Evolutionary conservation across 495 filamentous ascomycete species (phyloP), one percentile per base, ranked within the genome.

Genomic region (Aspergillus affinis): DNA sequence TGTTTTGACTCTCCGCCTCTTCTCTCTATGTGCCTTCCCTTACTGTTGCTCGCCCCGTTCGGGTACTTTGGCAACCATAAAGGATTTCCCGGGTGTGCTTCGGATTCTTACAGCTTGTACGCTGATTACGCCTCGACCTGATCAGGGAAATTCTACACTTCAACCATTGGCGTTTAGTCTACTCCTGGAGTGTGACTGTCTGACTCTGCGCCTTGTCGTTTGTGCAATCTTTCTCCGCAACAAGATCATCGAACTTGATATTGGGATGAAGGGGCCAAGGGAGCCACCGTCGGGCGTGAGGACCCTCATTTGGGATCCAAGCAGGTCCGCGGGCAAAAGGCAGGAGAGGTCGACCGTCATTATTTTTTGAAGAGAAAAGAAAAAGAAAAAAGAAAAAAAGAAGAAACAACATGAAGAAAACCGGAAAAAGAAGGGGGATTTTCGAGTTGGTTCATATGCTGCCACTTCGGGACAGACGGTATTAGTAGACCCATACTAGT

Each of bases 371-470:
- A 41, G 10, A 17, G 36, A 41, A 41, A 41, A 17, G 13, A 15
- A 41, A 41, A 4, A 41, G 47, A 54, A 47, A 29, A 36, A 55
- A 48, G 48, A 49, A 50, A 63, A 57, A 60, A 54, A 54, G 56
- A 51, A 58, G 56, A 32, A 46, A 58, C 54, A 60, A 56, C 23
- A 41, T 17, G 21, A 27, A 63, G 53, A 66, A 62, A 64, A 53
- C 50, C 63, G 18, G 62, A 60, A 58, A 61, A 64, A 59, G 60
- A 54, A 54, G 30, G 50, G 58, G 44, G 53, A 46, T 23, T 55
- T 18, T 2, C 8, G 21, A 26, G 12, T 49, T 17, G 8, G 8
- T 49, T n/a, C 21, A 10, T 10, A 50, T 17, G 51, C 32, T 32
- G 21, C 10, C 23, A 29, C 47, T 29, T 51, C 41, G 3, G 12